phyloP scores from a whole-genome alignment of 129 eudicot species.

The Kitagawia praeruptora region DNA sequence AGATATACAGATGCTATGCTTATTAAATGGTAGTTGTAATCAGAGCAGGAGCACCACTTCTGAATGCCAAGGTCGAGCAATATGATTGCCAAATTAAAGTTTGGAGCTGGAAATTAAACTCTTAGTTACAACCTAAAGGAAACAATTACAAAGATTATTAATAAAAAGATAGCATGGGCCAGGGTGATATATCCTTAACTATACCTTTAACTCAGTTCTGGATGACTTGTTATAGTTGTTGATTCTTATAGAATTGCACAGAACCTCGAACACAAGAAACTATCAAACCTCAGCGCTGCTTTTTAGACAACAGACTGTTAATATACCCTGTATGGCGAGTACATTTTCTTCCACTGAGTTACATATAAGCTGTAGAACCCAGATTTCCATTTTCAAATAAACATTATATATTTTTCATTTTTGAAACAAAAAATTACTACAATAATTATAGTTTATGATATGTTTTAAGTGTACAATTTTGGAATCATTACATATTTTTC shows the following conservation, averaged over 20 bases:
- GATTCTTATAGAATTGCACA: background rate
- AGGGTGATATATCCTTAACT: background rate
- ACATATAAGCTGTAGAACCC: background rate
- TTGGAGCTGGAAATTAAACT: background rate
- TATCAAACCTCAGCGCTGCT: background rate
- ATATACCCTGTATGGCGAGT: background rate
- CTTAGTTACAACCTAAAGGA: background rate
- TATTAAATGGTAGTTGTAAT: background rate
- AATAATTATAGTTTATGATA: too few relatives aligned
- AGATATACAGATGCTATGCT: background rate
- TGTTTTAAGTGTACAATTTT: too few relatives aligned
- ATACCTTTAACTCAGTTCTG: background rate
- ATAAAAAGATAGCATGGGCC: background rate
- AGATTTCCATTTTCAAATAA: too few relatives aligned
- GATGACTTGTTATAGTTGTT: background rate
- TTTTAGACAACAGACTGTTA: background rate
- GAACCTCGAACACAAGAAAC: background rate
- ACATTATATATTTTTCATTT: too few relatives aligned
- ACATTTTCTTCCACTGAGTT: background rate
- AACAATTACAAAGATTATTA: background rate
- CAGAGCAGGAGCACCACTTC: background rate
- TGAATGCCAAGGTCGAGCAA: background rate
- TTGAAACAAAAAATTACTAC: too few relatives aligned
- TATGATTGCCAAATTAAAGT: background rate
- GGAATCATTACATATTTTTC: too few relatives aligned